Base-by-base conservation (phyloP, 805 yeast species). In the Yarrowia sp. region DNA sequence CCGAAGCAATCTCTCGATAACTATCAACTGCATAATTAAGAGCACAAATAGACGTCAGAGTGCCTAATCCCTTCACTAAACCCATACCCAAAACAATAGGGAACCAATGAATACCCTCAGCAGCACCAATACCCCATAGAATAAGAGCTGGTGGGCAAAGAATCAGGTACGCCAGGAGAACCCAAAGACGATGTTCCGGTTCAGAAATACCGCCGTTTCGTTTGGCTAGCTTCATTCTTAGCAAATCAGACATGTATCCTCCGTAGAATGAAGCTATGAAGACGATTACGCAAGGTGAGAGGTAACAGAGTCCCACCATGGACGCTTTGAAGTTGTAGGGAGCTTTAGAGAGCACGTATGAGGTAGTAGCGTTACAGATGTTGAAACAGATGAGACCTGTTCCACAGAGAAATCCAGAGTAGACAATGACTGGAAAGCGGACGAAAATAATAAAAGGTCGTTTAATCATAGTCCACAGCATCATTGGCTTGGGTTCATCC, bases 61-160 rank as follows among this genome's bases (percentile, higher is more conserved):
- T 81, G 76, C 42, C 79, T 71, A 9, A 84, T 84, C 43, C 43
- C 13, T 33, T 80, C 60, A 81, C 71, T 14, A 80, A 69, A 4
- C 85, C 86, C 69, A 81, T 74, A 4, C 83, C 84, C 62, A 75
- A 72, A 35, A 79, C 78, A 11, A 78, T 71, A 14, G 81, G 78
- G 66, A 81, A 74, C 85, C 86, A 83, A 53, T 81, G 81, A 7
- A 77, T 72, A 11, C 74, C 78, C 58, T 80, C 77, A 53, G 78
- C 76, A 0, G 84, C 83, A 33, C 84, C 85, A 51, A 82, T 79
- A 57, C 86, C 86, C 80, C 83, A 83, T 3, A 83, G 76, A 65
- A 82, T 77, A 31, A 81, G 71, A 1, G 83, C 78, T 0, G 78
- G 75, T 6, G 81, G 81, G 6, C 83, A 83, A 5, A 82, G 65